Percentiles rank a stretch among this genome's conserved stretches.
These are phyloP conservation scores for Syncephalastrum racemosum DNA, from an alignment of 371 early-diverging fungal genomes.

Conservation along the genomic window DNA sequence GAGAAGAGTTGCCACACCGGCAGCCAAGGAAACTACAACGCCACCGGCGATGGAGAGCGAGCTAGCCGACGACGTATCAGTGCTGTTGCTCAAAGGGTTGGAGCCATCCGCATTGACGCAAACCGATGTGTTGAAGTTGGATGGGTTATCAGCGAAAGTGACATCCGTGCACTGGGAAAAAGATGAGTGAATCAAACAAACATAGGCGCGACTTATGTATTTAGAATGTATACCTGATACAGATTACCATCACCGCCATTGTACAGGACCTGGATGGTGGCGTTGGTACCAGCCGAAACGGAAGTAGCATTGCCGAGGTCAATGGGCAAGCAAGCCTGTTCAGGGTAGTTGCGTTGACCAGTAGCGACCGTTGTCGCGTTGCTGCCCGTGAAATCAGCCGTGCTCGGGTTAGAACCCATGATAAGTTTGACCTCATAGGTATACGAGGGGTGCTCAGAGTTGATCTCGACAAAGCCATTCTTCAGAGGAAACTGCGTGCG, in stretches of 20 bases:
- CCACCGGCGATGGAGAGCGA: neutral
- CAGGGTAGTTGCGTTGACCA: constrained; percentile 43
- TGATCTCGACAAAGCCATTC: constrained; percentile 52
- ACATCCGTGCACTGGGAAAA: constrained; percentile 54
- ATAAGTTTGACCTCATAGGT: constrained; percentile 45
- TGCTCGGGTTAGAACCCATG: constrained; percentile 40
- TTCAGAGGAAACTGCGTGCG: constrained; percentile 50
- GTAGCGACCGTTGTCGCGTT: constrained; percentile 23
- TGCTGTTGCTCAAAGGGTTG: neutral
- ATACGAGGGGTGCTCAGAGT: constrained; percentile 47
- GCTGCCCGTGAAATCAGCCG: constrained; percentile 26
- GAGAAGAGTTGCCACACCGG: constrained; percentile 8
- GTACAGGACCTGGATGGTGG: constrained; percentile 56
- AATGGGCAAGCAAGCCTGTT: constrained; percentile 42
- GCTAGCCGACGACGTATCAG: constrained; percentile 1
- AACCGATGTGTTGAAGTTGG: constrained; percentile 39
- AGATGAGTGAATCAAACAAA: neutral
- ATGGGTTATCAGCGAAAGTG: constrained; percentile 32
- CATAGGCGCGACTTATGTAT: neutral
- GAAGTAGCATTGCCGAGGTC: constrained; percentile 28
- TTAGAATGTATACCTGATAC: constrained; percentile 43
- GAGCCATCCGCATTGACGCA: constrained; percentile 44
- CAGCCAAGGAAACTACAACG: constrained; percentile 7
- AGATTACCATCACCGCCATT: constrained; percentile 59
- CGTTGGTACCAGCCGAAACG: constrained; percentile 46